Evolutionary conservation across 2,329 filamentous ascomycete species (phyloP).

Genomic region (Amauroascus verrucosus): DNA sequence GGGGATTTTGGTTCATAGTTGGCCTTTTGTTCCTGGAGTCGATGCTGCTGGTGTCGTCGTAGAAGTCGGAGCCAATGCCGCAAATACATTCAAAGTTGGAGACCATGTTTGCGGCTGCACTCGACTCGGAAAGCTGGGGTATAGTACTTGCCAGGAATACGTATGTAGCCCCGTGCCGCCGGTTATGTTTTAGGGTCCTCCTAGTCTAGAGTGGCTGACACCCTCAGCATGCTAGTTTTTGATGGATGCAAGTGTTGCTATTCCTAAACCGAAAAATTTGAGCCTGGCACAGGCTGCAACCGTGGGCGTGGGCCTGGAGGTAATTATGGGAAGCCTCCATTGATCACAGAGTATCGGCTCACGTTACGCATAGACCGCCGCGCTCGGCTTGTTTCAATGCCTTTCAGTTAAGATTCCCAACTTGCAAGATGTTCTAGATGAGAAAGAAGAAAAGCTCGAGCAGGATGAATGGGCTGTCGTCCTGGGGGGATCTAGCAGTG

Average conservation of each 20-base stretch:
- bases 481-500: slow-evolving; percentile 26
- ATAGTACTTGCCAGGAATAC: slow-evolving; percentile 32
- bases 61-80: slow-evolving; percentile 9
- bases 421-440: slow-evolving; percentile 14
- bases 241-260: slow-evolving; percentile 24
- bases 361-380: slow-evolving; percentile 18
- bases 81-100: slow-evolving; percentile 18
- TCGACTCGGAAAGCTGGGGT: slow-evolving; percentile 21
- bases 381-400: slow-evolving; percentile 19
- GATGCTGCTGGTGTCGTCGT: slow-evolving; percentile 16
- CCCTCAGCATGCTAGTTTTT: slow-evolving; percentile 19
- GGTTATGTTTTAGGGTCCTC: background rate
- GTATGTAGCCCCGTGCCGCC: slow-evolving; percentile 13
- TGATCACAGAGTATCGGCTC: background rate
- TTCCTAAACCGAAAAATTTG: slow-evolving; percentile 26
- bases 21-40: slow-evolving; percentile 21
- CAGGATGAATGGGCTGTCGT: slow-evolving; percentile 25
- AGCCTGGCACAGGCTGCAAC: slow-evolving; percentile 26
- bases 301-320: slow-evolving; percentile 23
- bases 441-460: slow-evolving; percentile 11
- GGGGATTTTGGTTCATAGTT: slow-evolving; percentile 24
- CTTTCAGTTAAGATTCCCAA: slow-evolving; percentile 20
- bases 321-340: slow-evolving; percentile 11
- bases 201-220: too few relatives aligned
- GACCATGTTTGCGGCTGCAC: slow-evolving; percentile 30